Evolutionary conservation across 2,329 filamentous ascomycete species (phyloP).

Genomic region (Tolypocladium nubicola): DNA sequence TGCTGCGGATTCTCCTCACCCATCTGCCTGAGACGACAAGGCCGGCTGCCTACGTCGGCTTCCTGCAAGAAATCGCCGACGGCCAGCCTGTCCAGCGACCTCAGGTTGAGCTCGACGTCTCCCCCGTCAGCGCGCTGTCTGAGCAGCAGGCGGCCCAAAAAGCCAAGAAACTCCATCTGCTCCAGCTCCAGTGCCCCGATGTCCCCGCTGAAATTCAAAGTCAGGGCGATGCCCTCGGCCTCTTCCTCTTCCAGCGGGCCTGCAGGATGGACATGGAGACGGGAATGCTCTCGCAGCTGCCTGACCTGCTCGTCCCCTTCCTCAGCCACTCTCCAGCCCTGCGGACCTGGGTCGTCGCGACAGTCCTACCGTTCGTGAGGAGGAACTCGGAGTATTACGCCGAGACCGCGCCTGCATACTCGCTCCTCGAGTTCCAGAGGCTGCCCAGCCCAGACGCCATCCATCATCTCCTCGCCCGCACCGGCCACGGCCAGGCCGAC

Average conservation of each 20-base stretch:
- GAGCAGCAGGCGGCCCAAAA: conserved; percentile 55
- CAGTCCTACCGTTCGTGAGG: conserved; percentile 57
- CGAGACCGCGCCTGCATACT: conserved; percentile 31
- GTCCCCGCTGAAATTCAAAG: conserved; percentile 35
- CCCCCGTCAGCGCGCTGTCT: conserved; percentile 45
- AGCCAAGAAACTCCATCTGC: conserved; percentile 51
- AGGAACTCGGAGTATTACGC: conserved; percentile 62
- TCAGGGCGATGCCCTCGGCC: conserved; percentile 43
- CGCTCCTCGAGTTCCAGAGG: conserved; percentile 53
- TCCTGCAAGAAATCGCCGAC: conserved; percentile 47
- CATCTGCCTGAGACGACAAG: conserved; percentile 64
- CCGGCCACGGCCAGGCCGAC: conserved; percentile 29
- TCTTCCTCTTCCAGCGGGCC: conserved; percentile 58
- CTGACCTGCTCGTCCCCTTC: conserved; percentile 59
- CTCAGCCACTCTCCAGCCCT: conserved; percentile 50
- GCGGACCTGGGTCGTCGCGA: conserved; percentile 58
- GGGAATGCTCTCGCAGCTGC: conserved; percentile 59
- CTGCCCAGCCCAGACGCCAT: conserved; percentile 50
- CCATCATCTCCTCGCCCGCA: conserved; percentile 49
- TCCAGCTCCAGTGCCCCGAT: conserved; percentile 42
- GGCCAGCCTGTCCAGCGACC: conserved; percentile 30
- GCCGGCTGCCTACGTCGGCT: conserved; percentile 50
- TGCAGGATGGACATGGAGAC: conserved; percentile 61
- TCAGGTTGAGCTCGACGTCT: conserved; percentile 40
- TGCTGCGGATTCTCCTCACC: conserved; percentile 64